phyloP scores from a whole-genome alignment of 305 asterid species.

The Solanum hybrid region DNA sequence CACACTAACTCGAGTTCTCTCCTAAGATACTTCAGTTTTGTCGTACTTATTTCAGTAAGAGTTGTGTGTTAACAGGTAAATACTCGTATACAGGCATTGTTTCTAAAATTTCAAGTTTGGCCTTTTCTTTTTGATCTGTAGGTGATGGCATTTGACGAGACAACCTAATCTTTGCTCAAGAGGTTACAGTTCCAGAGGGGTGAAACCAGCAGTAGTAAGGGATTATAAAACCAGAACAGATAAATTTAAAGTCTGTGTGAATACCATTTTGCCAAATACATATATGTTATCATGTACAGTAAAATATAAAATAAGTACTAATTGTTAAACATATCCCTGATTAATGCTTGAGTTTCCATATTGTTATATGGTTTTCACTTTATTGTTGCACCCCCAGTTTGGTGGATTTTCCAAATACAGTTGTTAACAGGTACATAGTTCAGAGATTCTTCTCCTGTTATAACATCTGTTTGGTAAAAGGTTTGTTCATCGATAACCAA shows the following conservation, averaged over 20 bases:
- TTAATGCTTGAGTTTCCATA: neutral
- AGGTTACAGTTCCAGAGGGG: neutral
- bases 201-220: constrained; percentile 1
- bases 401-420: too few relatives aligned
- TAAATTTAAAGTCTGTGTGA: neutral
- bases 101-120: neutral
- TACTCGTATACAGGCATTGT: neutral
- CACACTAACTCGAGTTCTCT: neutral
- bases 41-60: neutral
- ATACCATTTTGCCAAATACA: neutral
- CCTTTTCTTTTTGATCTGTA: neutral
- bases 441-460: neutral
- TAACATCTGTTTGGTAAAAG: neutral
- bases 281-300: neutral
- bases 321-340: neutral
- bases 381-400: too few relatives aligned
- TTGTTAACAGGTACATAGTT: neutral
- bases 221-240: neutral
- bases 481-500: neutral
- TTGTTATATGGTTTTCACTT: neutral
- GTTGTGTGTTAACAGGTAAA: neutral
- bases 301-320: neutral
- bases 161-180: constrained; percentile 4
- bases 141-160: constrained; percentile 13
- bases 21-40: neutral